phyloP scores from a whole-genome alignment of 805 yeast species.

The Citeromyces nyonsensis region DNA sequence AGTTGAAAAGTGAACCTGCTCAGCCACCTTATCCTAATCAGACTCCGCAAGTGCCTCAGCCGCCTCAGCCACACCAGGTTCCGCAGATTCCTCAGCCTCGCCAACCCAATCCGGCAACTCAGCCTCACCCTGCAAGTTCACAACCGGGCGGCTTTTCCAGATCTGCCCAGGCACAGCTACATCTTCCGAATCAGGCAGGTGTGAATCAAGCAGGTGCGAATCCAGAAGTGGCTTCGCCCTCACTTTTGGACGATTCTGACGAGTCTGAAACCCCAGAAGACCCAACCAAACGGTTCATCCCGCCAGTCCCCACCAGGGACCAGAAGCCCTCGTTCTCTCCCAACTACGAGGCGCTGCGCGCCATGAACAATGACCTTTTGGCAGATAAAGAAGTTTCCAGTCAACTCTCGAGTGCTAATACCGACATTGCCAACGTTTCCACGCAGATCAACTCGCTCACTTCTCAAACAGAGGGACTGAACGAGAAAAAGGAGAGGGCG shows the following conservation, averaged over 20 bases:
- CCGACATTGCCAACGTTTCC: slow-evolving; percentile 76
- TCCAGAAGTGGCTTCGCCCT: slow-evolving; percentile 11
- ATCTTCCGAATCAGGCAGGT: too few species aligned
- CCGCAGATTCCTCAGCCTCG: too few species aligned
- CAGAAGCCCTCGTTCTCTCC: slow-evolving; percentile 18
- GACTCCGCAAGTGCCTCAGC: not conserved
- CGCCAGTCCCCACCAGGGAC: slow-evolving; percentile 18
- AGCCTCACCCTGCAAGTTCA: too few species aligned
- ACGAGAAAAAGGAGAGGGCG: slow-evolving; percentile 58
- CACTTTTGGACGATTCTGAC: slow-evolving; percentile 16
- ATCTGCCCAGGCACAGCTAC: too few species aligned
- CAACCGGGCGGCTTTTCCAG: too few species aligned
- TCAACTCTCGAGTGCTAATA: slow-evolving; percentile 61
- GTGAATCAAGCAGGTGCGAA: slow-evolving; percentile 11
- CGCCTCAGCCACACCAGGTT: slow-evolving; percentile 11
- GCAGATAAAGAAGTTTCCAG: slow-evolving; percentile 48
- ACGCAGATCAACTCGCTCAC: slow-evolving; percentile 73
- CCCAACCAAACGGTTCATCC: slow-evolving; percentile 8
- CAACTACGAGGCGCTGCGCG: slow-evolving; percentile 35
- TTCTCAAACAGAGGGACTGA: slow-evolving; percentile 54
- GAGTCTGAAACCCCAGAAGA: slow-evolving; percentile 19
- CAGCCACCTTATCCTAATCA: not conserved
- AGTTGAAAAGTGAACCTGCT: slow-evolving; percentile 24
- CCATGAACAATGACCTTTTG: slow-evolving; percentile 23
- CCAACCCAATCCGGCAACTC: too few species aligned